A percentile compares a stretch with the other conserved stretches of the same genome.
Conservation (phyloP, 306 rosid species). For the Albizia julibrissin region DNA sequence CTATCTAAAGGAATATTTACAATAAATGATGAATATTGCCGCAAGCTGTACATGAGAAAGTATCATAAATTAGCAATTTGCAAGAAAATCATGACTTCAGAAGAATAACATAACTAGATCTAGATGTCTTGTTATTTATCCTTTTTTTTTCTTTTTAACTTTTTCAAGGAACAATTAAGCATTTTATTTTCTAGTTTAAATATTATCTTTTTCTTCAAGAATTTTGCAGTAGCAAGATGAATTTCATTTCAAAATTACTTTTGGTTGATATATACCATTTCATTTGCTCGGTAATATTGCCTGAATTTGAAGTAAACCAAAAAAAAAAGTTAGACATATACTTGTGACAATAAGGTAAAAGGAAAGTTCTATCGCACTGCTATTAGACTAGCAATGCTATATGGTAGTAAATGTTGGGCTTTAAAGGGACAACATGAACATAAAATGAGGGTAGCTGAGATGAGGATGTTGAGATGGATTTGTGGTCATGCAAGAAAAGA, state of each 20-base stretch:
- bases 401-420: no score
- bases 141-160: neutral
- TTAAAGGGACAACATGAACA: no score
- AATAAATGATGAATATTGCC: neutral
- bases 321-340: neutral
- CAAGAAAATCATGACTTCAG: slow-evolving; percentile 6
- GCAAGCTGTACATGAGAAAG: slow-evolving; percentile 12
- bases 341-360: no score
- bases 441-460: no score
- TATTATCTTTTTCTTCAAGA: neutral
- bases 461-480: no score
- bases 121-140: neutral
- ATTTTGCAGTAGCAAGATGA: slow-evolving; percentile 3
- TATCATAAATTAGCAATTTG: slow-evolving; percentile 13
- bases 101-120: slow-evolving; percentile 23
- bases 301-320: neutral
- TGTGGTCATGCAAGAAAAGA: no score
- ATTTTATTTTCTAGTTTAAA: slow-evolving; percentile 13
- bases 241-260: slow-evolving; percentile 1
- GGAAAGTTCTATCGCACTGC: no score
- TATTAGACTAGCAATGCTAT: no score
- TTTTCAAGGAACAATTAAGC: neutral
- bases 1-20: neutral
- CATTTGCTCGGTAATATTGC: slow-evolving; percentile 18
- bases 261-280: neutral